Base-by-base conservation (phyloP, 257 asterid species). In the Lavandula angustifolia region DNA sequence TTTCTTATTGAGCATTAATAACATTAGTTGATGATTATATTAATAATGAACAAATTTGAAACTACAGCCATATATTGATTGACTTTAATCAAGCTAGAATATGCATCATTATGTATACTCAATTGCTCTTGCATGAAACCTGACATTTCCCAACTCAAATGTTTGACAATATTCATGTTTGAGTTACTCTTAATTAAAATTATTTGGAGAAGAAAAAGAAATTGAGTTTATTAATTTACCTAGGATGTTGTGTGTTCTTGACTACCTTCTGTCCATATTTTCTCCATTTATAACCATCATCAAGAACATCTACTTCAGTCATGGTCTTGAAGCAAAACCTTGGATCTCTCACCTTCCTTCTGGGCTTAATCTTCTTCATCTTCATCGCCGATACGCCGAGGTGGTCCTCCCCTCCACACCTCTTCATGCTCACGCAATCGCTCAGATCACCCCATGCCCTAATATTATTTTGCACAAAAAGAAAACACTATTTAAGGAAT, bases 241-340 rank as follows among this genome's bases (percentile, higher is more conserved):
- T 89, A 35, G 98, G 98, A 78, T 89, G 96, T 70, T 87, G 92
- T 54, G 98, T 89, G 82, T 92, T 85, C 83, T 92, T 92, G 59
- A 92, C 98, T 54, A 89, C 96, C 77, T 92, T 92, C 62, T 92
- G 98, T 1, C 98, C 98, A 75, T 92, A 92, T 74, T 92, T 92
- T 75, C 98, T 83, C 98, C 98, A 92, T 62, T 92, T 92, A 50
- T 92, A 92, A 31, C 98, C 98, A 82, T 92, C 98, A 77, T 92
- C 98, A 60, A 89, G 62, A 7, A 92, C 94, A 82, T 92, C 98
- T 35, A 92, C 83, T 51, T 87, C 98, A 56, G 97, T 92, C 89
- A 89, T 76, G 40, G 98, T 92, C 79, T 92, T 92, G 89, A 92
- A 92, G 78, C 96, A 82, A 75, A 92, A 92, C 44, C 98, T 85